Percentiles rank a stretch among this genome's conserved stretches.
These are phyloP conservation scores for Cadophora gregata DNA, from an alignment of 2,329 filamentous ascomycete species.

Conservation along the genomic window DNA sequence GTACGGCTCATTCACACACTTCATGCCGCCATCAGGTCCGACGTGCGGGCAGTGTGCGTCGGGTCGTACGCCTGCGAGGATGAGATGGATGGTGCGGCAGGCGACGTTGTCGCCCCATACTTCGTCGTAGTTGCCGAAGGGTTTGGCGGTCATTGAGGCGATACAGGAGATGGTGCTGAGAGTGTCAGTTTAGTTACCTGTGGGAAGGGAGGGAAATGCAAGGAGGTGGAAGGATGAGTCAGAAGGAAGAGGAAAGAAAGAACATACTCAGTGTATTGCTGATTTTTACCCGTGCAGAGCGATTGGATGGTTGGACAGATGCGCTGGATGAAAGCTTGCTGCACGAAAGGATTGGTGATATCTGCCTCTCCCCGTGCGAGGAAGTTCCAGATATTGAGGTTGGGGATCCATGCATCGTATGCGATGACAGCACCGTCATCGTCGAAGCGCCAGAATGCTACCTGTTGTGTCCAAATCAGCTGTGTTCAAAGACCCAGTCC, in stretches of 20 bases:
- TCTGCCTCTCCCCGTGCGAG: conserved; percentile 40
- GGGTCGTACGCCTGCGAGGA: conserved; percentile 40
- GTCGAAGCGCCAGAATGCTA: conserved; percentile 55
- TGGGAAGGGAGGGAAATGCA: too few relatives aligned
- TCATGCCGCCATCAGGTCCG: conserved; percentile 27
- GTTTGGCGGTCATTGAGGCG: conserved; percentile 42
- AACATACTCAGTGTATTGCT: conserved; percentile 43
- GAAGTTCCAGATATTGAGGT: conserved; percentile 47
- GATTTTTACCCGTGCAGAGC: conserved; percentile 46
- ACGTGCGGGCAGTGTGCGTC: conserved; percentile 28
- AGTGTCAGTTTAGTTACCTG: too few relatives aligned
- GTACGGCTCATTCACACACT: conserved; percentile 29
- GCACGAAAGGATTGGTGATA: conserved; percentile 40
- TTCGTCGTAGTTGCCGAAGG: conserved; percentile 50
- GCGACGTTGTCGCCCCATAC: conserved; percentile 53
- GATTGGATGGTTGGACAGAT: conserved; percentile 47
- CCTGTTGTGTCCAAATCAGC: conserved; percentile 31
- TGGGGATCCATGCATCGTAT: conserved; percentile 53
- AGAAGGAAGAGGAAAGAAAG: background rate
- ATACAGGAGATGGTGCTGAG: conserved; percentile 45
- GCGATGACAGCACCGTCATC: conserved; percentile 49
- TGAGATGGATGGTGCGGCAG: conserved; percentile 50
- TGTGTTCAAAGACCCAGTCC: background rate
- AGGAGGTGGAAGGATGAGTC: too few relatives aligned
- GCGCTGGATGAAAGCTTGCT: conserved; percentile 41